A percentile compares a stretch with the other conserved stretches of the same genome.
These are phyloP conservation scores for Pseudognaphalium luteoalbum DNA, from an alignment of 129 eudicot species.

Conservation along the genomic window DNA sequence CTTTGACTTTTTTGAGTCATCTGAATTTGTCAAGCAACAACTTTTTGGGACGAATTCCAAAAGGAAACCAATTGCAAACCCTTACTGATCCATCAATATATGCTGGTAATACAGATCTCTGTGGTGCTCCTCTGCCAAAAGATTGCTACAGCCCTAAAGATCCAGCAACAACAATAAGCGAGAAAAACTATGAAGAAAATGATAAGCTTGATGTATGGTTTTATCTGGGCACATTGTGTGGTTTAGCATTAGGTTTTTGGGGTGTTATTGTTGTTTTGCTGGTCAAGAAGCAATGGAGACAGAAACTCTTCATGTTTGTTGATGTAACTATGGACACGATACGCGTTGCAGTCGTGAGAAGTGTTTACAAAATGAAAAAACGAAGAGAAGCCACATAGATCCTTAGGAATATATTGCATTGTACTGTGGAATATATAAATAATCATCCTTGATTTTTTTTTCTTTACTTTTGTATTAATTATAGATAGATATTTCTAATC, in stretches of 20 bases:
- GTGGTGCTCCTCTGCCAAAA: constrained; percentile 27
- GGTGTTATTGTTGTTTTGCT: constrained; percentile 20
- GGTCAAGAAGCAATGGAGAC: constrained; percentile 28
- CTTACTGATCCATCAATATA: constrained; percentile 28
- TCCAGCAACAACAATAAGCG: neutral
- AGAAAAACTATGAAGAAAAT: neutral
- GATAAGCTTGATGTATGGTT: neutral
- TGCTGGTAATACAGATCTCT: constrained; percentile 21
- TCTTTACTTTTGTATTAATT: too few species aligned
- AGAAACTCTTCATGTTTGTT: neutral
- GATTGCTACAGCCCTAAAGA: constrained; percentile 4
- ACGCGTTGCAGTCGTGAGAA: neutral
- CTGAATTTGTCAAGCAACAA: constrained; percentile 29
- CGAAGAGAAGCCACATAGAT: too few species aligned
- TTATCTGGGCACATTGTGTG: constrained; percentile 1
- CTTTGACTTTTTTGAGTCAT: constrained; percentile 17
- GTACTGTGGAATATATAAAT: neutral
- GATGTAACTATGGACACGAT: constrained; percentile 1
- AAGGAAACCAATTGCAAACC: constrained; percentile 28
- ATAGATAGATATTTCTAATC: too few species aligned
- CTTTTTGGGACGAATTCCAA: constrained; percentile 23
- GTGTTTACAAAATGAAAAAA: neutral
- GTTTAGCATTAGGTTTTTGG: constrained; percentile 27
- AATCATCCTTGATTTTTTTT: neutral
- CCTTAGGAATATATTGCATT: neutral